Percentiles rank a stretch among this genome's conserved stretches.
Conservation (phyloP, 2,329 filamentous ascomycete genomes). For the Alternaria hordeiaustralica region DNA sequence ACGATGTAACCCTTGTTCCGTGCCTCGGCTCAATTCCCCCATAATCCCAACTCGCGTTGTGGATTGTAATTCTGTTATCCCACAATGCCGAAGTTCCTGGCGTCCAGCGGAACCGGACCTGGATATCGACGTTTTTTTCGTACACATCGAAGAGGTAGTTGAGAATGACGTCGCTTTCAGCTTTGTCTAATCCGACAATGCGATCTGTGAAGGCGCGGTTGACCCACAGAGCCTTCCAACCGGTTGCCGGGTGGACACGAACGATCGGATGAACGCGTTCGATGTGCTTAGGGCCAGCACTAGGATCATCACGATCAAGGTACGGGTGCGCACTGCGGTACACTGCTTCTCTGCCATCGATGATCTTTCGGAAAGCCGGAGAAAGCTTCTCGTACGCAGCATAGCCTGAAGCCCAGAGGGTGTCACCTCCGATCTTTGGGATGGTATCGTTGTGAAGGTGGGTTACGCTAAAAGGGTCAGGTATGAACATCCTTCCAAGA, state of each 20-base stretch:
- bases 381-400: conserved; percentile 76
- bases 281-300: conserved; percentile 68
- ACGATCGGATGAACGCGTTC: conserved; percentile 73
- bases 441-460: conserved; percentile 74
- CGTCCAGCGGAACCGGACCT: conserved; percentile 75
- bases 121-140: conserved; percentile 73
- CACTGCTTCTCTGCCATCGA: conserved; percentile 68
- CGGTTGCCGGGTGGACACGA: conserved; percentile 73
- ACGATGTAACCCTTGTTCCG: conserved; percentile 72
- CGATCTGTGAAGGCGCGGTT: conserved; percentile 72
- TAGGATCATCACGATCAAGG: conserved; percentile 67
- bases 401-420: conserved; percentile 73
- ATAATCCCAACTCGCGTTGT: conserved; percentile 78
- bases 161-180: conserved; percentile 72
- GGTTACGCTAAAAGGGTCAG: conserved; percentile 56
- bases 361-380: conserved; percentile 71
- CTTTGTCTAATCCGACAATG: conserved; percentile 73
- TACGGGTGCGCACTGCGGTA: conserved; percentile 72
- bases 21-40: conserved; percentile 70
- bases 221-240: conserved; percentile 76
- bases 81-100: conserved; percentile 70
- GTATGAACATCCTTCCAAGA: not conserved
- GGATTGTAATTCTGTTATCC: conserved; percentile 78
- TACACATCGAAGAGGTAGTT: conserved; percentile 72
- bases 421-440: conserved; percentile 70